Evolutionary conservation across 1,139 yeast species (phyloP), one percentile per base, ranked within the genome.

Genomic region (Saccharomyces hybrid): DNA sequence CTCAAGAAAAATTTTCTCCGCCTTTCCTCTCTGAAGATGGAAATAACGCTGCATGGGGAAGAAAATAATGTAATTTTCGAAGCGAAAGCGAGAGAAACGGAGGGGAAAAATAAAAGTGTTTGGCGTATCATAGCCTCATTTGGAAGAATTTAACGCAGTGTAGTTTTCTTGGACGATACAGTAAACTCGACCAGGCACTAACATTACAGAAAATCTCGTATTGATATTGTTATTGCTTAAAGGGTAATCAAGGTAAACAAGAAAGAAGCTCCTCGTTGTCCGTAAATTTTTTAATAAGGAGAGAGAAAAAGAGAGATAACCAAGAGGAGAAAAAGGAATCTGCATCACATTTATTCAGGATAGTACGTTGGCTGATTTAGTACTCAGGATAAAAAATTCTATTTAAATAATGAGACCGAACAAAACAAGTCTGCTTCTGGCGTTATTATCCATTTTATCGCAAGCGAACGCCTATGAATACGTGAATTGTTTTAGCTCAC

Each of bases 401-500:
- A 38, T 14, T 11, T 14, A 23, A 16, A 16, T 6, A 16, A 38
- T 38, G 44, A 38, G 26, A 20, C 25, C 20, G 26, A 38, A 38
- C 26, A 20, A 38, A 20, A 16, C 25, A 5, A 38, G 26, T 20
- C 20, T 38, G 47, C 14, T 34, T 27, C 26, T 49, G 25, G 27
- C 27, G 11, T 20, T 44, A 50, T 41, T 50, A 25, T 42, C 51
- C 13, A 25, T 34, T 14, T 28, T 49, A 31, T 48, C 49, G 31
- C 46, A 47, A 25, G 55, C 49, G 29, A 46, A 46, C 9, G 53
- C 53, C 7, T 60, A 56, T 47, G 57, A 61, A n/a, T 55, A 50
- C 26, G 23, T 62, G 23, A 56, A 61, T 41, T 76, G 79, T 59
- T 74, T 58, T 59, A 58, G 70, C 14, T 60, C 70, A 9, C 52